Evolutionary conservation across 2,329 filamentous ascomycete species (phyloP), one percentile per base, ranked within the genome.

Genomic region (Fusarium secorum): DNA sequence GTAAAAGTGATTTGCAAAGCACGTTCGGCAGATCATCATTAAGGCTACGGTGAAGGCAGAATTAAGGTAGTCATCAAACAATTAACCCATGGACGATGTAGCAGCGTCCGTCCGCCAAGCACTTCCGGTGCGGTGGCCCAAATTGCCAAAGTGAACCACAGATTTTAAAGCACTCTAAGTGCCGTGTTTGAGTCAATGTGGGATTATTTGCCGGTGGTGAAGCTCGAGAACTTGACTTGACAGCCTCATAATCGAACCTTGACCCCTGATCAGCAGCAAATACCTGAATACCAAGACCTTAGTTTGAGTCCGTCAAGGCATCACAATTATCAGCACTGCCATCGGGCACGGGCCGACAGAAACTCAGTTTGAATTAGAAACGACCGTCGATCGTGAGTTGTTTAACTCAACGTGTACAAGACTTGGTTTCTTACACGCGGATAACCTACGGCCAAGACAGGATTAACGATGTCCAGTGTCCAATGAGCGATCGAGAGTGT

Each of bases 401-500:
- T 45, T 56, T 62, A 67, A 64, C 59, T 66, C 60, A 71, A 61
- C 59, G 58, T 56, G 71, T 61, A 58, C 53, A 62, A 52, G 61
- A 56, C 56, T 69, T 68, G 48, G 60, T 72, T 72, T 56, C 69
- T 70, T 59, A 51, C 32, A 57, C 45, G 64, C 44, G 56, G 49
- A 69, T 66, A 49, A 45, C 54, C 28, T 59, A 45, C 45, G 44
- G 49, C 56, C 66, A 66, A 70, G 33, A 44, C 59, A 60, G 38
- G 33, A 56, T 61, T 55, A 53, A 61, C 46, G 22, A 72, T 58
- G 18, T 5, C 20, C 41, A 59, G 14, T 30, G 45, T 53, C 70
- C 66, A 72, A 73, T 73, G 48, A 60, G 35, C 57, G 59, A 30
- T 26, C 38, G 51, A 58, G 69, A 72, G 67, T 74, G 67, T 66